A percentile compares a stretch with the other conserved stretches of the same genome.
phyloP scores from a whole-genome alignment of 352 stramenopile species.

The Thraustotheca clavata region DNA sequence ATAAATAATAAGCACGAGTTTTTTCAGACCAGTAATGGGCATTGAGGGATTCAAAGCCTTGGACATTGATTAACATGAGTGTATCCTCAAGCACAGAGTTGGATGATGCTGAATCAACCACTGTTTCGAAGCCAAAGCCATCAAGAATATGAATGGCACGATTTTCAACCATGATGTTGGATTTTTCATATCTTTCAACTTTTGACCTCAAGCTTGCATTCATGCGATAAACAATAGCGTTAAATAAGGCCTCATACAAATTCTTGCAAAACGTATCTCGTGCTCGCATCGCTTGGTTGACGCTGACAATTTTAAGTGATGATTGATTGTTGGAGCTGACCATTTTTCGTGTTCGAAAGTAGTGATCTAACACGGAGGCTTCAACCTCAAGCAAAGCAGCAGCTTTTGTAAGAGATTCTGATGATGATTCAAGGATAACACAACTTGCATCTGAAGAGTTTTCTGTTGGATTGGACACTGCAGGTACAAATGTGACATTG shows the following conservation, averaged over 20 bases:
- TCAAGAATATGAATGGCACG: constrained; percentile 77
- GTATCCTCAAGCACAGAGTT: background rate
- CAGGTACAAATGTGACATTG: constrained; percentile 68
- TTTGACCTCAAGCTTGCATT: constrained; percentile 75
- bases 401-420: constrained; percentile 45
- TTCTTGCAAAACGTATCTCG: constrained; percentile 72
- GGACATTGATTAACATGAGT: constrained; percentile 22
- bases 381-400: constrained; percentile 68
- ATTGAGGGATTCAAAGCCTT: constrained; percentile 71
- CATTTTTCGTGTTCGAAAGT: constrained; percentile 61
- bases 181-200: constrained; percentile 78
- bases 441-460: constrained; percentile 33
- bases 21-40: constrained; percentile 85
- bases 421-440: constrained; percentile 44
- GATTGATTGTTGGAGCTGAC: constrained; percentile 32
- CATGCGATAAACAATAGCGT: constrained; percentile 68
- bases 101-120: constrained; percentile 32
- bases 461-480: constrained; percentile 23
- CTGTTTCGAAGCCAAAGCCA: constrained; percentile 63
- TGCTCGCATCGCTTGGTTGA: constrained; percentile 57
- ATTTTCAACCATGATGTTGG: constrained; percentile 70
- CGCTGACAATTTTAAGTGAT: constrained; percentile 73
- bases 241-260: constrained; percentile 70
- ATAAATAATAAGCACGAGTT: constrained; percentile 66
- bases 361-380: constrained; percentile 74